These are phyloP conservation scores for Pseudocercospora crystallina DNA, from an alignment of 2,329 filamentous ascomycete genomes.

Conservation along the genomic window DNA sequence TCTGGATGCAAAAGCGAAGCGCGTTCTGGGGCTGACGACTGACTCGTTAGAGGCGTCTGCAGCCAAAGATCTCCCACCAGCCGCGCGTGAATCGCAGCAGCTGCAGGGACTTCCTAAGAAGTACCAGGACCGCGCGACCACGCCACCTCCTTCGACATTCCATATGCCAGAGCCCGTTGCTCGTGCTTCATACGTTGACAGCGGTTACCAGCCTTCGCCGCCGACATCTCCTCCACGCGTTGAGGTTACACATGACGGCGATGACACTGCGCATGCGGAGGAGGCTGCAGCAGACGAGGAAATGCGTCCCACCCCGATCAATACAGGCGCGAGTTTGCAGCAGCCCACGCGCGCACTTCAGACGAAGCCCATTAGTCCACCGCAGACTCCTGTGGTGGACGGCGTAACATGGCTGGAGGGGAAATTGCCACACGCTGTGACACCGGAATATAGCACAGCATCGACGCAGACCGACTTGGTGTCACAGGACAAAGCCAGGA, in stretches of 20 bases:
- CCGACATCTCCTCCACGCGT: conserved; percentile 67
- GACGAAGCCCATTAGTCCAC: conserved; percentile 58
- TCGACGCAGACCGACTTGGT: conserved; percentile 36
- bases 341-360: conserved; percentile 11
- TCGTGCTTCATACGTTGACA: conserved; percentile 64
- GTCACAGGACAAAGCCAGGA: conserved; percentile 30
- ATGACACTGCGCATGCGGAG: conserved; percentile 10
- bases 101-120: conserved; percentile 12
- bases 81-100: conserved; percentile 12
- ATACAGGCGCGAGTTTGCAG: conserved; percentile 13
- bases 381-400: conserved; percentile 59
- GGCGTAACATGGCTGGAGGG: conserved; percentile 25
- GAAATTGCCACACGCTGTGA: conserved; percentile 18
- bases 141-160: conserved; percentile 17
- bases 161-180: conserved; percentile 19
- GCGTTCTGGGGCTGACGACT: conserved; percentile 40
- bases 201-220: conserved; percentile 80
- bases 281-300: conserved; percentile 13
- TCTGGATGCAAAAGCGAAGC: conserved; percentile 48
- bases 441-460: conserved; percentile 29
- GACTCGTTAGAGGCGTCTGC: conserved; percentile 15
- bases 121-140: conserved; percentile 24
- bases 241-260: conserved; percentile 12
- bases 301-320: conserved; percentile 12
- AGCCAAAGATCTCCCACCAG: conserved; percentile 12